Evolutionary conservation across 805 yeast species (phyloP).

Genomic region (Schwanniomyces polymorphus): DNA sequence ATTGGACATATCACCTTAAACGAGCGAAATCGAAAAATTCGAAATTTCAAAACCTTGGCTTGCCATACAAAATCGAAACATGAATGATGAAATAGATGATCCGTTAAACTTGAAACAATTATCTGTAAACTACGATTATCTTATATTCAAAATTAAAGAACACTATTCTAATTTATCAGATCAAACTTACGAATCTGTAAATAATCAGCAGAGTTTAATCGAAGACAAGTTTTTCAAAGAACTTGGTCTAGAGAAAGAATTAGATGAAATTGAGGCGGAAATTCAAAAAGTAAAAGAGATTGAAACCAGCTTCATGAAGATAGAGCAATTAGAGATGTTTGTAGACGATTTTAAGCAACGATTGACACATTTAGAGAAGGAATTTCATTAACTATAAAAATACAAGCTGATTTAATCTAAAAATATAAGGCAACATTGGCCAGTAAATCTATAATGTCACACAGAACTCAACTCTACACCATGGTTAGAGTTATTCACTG

Average conservation of each 20-base stretch:
- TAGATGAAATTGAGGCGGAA: slow-evolving; percentile 39
- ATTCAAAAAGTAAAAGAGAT: slow-evolving; percentile 47
- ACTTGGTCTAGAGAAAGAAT: slow-evolving; percentile 35
- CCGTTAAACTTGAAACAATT: slow-evolving; percentile 62
- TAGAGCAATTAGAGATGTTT: slow-evolving; percentile 48
- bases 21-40: background rate
- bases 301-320: slow-evolving; percentile 51
- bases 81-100: slow-evolving; percentile 38
- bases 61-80: background rate
- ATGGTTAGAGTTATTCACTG: background rate
- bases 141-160: slow-evolving; percentile 62
- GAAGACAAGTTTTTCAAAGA: slow-evolving; percentile 23
- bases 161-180: slow-evolving; percentile 50
- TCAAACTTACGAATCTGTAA: slow-evolving; percentile 28
- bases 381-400: slow-evolving; percentile 9
- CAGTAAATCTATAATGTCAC: background rate
- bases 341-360: slow-evolving; percentile 42
- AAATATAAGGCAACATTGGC: background rate
- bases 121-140: slow-evolving; percentile 63
- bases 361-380: slow-evolving; percentile 30
- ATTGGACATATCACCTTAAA: background rate
- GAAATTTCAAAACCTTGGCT: background rate
- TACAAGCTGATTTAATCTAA: background rate
- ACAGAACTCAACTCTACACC: background rate
- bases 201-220: slow-evolving; percentile 27